Percentiles rank a stretch among this genome's conserved stretches.
These are phyloP conservation scores for Paralagenidium karlingii DNA, from an alignment of 352 stramenopile species.

Conservation along the genomic window DNA sequence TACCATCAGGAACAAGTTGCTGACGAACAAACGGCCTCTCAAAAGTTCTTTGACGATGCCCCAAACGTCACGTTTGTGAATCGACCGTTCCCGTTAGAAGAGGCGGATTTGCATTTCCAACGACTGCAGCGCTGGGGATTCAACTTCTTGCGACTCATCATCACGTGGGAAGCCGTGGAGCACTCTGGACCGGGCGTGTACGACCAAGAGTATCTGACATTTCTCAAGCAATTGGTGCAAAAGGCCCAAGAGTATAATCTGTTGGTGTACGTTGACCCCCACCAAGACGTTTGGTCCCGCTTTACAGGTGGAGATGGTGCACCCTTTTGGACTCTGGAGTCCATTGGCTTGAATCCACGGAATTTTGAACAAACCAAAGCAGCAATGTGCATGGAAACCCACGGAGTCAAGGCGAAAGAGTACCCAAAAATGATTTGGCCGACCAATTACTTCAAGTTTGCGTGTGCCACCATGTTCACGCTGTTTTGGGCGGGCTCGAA, in stretches of 20 bases:
- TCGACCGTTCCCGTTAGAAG: conserved; percentile 70
- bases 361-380: conserved; percentile 65
- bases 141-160: conserved; percentile 70
- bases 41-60: conserved; percentile 36
- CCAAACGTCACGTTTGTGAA: conserved; percentile 56
- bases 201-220: conserved; percentile 75
- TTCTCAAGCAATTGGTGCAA: conserved; percentile 48
- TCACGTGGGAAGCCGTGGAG: conserved; percentile 87
- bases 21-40: conserved; percentile 2
- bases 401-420: conserved; percentile 12
- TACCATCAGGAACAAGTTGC: conserved; percentile 35
- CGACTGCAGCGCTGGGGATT: conserved; percentile 74
- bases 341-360: conserved; percentile 57
- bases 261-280: conserved; percentile 81
- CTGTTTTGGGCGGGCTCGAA: conserved; percentile 77
- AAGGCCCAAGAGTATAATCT: conserved; percentile 54
- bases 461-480: conserved; percentile 85
- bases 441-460: conserved; percentile 87
- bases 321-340: conserved; percentile 81
- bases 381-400: conserved; percentile 61
- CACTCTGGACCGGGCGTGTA: conserved; percentile 72
- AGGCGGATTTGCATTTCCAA: conserved; percentile 68
- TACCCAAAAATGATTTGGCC: conserved; percentile 89
- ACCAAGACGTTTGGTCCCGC: conserved; percentile 88
- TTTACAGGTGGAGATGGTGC: conserved; percentile 85